A percentile compares a stretch with the other conserved stretches of the same genome.
phyloP scores from a whole-genome alignment of 306 rosid species.

The Fagus crenata region DNA sequence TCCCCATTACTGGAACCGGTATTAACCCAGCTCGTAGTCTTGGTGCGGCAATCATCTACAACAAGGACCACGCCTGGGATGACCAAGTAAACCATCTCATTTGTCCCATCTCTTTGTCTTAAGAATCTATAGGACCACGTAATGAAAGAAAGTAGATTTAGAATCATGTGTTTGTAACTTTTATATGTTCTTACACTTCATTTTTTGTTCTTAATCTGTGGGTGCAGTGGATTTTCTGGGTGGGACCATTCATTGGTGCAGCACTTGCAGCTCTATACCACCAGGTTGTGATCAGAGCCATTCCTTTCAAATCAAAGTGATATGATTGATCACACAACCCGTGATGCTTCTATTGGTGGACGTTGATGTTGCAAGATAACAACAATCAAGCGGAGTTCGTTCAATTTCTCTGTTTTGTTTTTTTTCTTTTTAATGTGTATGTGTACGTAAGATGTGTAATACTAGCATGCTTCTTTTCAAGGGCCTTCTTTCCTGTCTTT shows the following conservation, averaged over 20 bases:
- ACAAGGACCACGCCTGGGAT: constrained; percentile 44
- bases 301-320: constrained; percentile 53
- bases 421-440: neutral
- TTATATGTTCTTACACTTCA: neutral
- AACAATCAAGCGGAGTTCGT: neutral
- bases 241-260: constrained; percentile 62
- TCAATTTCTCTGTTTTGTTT: neutral
- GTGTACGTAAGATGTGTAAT: constrained; percentile 16
- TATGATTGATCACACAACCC: neutral
- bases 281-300: constrained; percentile 59
- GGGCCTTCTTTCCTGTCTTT: neutral
- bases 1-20: constrained; percentile 61
- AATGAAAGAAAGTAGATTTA: too few species aligned
- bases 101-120: neutral
- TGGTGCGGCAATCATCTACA: constrained; percentile 57
- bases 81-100: constrained; percentile 38
- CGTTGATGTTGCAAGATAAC: neutral
- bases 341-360: neutral
- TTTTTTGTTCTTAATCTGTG: neutral
- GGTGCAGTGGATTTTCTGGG: constrained; percentile 66
- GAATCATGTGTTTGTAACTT: too few species aligned
- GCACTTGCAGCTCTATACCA: constrained; percentile 63
- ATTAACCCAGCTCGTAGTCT: constrained; percentile 63
- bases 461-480: neutral
- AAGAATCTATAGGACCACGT: neutral